Evolutionary conservation across 371 early-diverging fungal species (phyloP).

Genomic region (Funneliformis caledonium): DNA sequence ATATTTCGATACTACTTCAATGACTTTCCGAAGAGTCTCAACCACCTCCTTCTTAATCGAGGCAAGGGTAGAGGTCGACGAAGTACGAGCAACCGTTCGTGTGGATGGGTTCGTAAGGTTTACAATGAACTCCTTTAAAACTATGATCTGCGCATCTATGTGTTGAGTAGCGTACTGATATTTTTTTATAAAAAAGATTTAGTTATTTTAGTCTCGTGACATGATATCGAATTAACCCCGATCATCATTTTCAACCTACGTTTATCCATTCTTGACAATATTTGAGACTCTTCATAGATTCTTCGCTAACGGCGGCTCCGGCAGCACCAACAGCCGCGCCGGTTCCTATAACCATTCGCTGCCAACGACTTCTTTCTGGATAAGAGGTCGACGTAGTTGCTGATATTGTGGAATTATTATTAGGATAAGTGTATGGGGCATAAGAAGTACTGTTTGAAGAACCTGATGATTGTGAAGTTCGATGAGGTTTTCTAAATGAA

Average conservation of each 20-base stretch:
- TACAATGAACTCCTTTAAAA: conserved; percentile 69
- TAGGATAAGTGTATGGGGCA: conserved; percentile 28
- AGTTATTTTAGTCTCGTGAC: too few species aligned
- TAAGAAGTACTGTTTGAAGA: conserved; percentile 26
- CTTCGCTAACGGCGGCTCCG: conserved; percentile 78
- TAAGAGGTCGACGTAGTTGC: conserved; percentile 40
- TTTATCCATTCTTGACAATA: conserved; percentile 85
- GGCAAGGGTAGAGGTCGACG: conserved; percentile 55
- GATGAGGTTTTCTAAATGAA: conserved; percentile 32
- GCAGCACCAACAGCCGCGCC: conserved; percentile 72
- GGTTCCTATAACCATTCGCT: conserved; percentile 72
- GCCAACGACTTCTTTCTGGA: conserved; percentile 65
- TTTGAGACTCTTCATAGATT: conserved; percentile 75
- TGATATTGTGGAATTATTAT: conserved; percentile 39
- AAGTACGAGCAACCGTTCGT: conserved; percentile 44
- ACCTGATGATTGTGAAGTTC: conserved; percentile 33
- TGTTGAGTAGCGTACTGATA: conserved; percentile 79
- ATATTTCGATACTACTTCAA: conserved; percentile 86
- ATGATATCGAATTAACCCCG: too few species aligned
- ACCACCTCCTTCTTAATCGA: conserved; percentile 82
- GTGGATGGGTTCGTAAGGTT: conserved; percentile 55
- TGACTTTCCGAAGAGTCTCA: conserved; percentile 84
- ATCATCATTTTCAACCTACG: conserved; percentile 44
- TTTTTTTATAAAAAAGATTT: conserved; percentile 1
- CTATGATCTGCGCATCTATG: conserved; percentile 78